Conservation (phyloP, 75 land plant species). For the Cunninghamia lanceolata region DNA sequence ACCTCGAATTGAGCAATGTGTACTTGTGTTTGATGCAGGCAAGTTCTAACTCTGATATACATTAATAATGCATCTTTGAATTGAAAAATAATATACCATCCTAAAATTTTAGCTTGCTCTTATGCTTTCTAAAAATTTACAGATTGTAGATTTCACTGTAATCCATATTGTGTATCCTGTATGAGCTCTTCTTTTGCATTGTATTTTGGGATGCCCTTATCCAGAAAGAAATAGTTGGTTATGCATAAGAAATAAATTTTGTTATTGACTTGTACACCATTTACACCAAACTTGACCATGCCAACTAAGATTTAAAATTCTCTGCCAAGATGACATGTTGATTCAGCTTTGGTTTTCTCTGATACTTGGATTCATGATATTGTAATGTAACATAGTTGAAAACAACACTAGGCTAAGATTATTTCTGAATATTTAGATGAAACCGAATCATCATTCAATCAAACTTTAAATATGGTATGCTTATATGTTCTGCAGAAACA, state of each 20-base stretch:
- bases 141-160: background rate
- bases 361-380: background rate
- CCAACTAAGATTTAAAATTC: background rate
- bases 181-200: too few species aligned
- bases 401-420: background rate
- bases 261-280: background rate
- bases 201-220: background rate
- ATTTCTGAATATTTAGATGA: background rate
- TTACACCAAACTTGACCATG: background rate
- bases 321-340: background rate
- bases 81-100: background rate
- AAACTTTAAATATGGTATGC: background rate
- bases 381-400: background rate
- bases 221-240: background rate
- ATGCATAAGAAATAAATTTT: background rate
- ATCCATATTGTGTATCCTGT: background rate
- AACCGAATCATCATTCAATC: background rate
- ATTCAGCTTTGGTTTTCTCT: background rate
- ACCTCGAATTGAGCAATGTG: constrained; percentile 64
- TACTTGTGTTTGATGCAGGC: constrained; percentile 74
- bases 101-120: background rate
- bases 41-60: constrained; percentile 9
- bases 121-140: too few species aligned
- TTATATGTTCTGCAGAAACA: too few species aligned
- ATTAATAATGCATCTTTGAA: constrained; percentile 9